Evolutionary conservation across 257 asterid genomes (phyloP).

Genomic region (Scutellaria barbata): DNA sequence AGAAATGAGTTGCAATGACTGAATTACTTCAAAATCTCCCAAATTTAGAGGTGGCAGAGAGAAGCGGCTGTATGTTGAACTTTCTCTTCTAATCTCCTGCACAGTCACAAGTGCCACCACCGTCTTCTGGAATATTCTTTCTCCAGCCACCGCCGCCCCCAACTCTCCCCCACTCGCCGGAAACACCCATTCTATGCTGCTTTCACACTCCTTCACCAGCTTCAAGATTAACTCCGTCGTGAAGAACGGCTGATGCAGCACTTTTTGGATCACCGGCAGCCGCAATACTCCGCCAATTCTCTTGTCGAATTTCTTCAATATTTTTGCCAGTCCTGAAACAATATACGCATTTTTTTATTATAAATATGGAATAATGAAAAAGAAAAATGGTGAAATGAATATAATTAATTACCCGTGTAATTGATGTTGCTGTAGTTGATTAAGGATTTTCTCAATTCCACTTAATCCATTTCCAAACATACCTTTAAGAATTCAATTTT

Average conservation of each 20-base stretch:
- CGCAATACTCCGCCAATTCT: slow-evolving; percentile 85
- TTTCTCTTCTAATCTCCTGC: slow-evolving; percentile 88
- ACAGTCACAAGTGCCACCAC: slow-evolving; percentile 83
- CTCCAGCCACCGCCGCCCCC: slow-evolving; percentile 53
- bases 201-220: slow-evolving; percentile 86
- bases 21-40: slow-evolving; percentile 67
- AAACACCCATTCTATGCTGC: slow-evolving; percentile 65
- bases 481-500: too few relatives aligned
- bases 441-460: too few relatives aligned
- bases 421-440: slow-evolving; percentile 79
- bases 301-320: slow-evolving; percentile 87
- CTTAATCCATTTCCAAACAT: too few relatives aligned
- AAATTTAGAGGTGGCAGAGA: slow-evolving; percentile 87
- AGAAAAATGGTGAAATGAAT: neutral
- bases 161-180: slow-evolving; percentile 47
- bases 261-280: slow-evolving; percentile 73
- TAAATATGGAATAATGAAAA: too few relatives aligned
- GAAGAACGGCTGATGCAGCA: slow-evolving; percentile 79
- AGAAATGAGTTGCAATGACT: slow-evolving; percentile 54
- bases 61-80: slow-evolving; percentile 85
- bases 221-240: slow-evolving; percentile 80
- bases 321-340: slow-evolving; percentile 72
- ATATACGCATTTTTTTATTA: too few relatives aligned
- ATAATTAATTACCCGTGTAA: slow-evolving; percentile 45
- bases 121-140: slow-evolving; percentile 79